Conservation (phyloP, 331 rosid species). For the Acacia pycnantha region DNA sequence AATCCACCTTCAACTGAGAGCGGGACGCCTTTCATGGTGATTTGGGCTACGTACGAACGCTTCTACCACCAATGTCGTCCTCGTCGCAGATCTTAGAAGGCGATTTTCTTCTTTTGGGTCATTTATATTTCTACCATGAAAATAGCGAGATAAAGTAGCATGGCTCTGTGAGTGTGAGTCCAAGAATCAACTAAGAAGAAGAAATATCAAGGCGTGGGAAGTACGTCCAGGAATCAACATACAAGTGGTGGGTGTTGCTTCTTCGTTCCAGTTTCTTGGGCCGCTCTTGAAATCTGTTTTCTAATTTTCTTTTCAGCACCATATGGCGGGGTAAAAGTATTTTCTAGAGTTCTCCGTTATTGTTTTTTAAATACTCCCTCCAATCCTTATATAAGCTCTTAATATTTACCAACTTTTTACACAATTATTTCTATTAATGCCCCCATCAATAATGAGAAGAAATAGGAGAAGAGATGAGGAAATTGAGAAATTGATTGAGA, state of each 20-base stretch:
- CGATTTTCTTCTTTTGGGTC: not conserved
- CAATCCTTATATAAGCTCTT: too few species aligned
- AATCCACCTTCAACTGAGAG: not conserved
- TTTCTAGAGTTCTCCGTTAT: not conserved
- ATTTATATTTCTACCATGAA: not conserved
- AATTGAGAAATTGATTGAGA: too few species aligned
- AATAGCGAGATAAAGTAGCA: not conserved
- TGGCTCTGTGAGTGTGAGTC: not conserved
- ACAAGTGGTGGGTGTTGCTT: not conserved
- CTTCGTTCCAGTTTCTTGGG: not conserved
- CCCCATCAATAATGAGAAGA: too few species aligned
- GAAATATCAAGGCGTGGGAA: not conserved
- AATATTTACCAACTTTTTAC: too few species aligned
- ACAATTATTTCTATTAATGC: too few species aligned
- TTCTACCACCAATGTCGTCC: not conserved
- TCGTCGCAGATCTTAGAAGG: not conserved
- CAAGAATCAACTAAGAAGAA: not conserved
- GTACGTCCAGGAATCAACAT: not conserved
- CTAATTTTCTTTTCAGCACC: not conserved
- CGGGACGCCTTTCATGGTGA: not conserved
- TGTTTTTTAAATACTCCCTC: not conserved
- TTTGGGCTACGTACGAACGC: not conserved
- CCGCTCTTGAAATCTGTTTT: not conserved
- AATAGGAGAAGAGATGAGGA: fast-evolving
- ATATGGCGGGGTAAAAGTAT: not conserved